phyloP scores from a whole-genome alignment of 2,329 filamentous ascomycete species.

The Paramyrothecium sp. region DNA sequence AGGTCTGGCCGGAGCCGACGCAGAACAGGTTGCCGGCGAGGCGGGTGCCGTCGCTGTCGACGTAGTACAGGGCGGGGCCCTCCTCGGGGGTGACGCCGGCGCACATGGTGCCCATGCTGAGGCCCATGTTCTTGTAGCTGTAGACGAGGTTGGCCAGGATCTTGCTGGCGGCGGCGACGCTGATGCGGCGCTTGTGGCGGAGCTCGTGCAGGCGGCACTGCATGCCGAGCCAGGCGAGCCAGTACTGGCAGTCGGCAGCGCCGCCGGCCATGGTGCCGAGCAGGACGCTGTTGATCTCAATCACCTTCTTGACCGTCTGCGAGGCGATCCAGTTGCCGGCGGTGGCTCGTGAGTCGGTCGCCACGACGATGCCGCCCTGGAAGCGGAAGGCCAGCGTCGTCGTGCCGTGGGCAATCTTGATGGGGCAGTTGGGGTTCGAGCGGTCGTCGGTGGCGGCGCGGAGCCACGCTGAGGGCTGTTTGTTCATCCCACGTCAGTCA shows the following conservation, averaged over 20 bases:
- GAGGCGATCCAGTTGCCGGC: conserved; percentile 99
- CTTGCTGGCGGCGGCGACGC: conserved; percentile 94
- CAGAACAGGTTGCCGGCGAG: conserved; percentile 95
- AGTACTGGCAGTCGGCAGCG: conserved; percentile 99
- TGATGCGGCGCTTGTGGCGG: conserved; percentile 97
- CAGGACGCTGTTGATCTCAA: conserved; percentile 93
- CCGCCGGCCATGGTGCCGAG: conserved; percentile 98
- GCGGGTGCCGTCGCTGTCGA: conserved; percentile 89
- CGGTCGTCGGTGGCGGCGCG: conserved; percentile 96
- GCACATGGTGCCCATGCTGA: conserved; percentile 99
- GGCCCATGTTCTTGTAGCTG: conserved; percentile 96
- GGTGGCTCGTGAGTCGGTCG: conserved; percentile 94
- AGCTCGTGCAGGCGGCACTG: conserved; percentile 99
- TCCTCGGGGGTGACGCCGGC: conserved; percentile 94
- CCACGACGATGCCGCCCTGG: conserved; percentile 96
- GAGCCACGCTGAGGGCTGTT: conserved; percentile 86
- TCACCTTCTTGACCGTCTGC: conserved; percentile 99
- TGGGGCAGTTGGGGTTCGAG: conserved; percentile 93
- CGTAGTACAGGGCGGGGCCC: conserved; percentile 97
- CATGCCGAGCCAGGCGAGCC: conserved; percentile 98
- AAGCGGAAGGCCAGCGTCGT: conserved; percentile 98
- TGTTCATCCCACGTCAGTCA: background rate
- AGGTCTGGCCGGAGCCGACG: conserved; percentile 96
- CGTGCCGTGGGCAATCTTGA: conserved; percentile 99
- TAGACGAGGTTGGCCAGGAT: conserved; percentile 98